A percentile compares a stretch with the other conserved stretches of the same genome.
Evolutionary conservation across 73 alveolate genomes (phyloP).

Genomic region (Tetrahymena borealis): DNA sequence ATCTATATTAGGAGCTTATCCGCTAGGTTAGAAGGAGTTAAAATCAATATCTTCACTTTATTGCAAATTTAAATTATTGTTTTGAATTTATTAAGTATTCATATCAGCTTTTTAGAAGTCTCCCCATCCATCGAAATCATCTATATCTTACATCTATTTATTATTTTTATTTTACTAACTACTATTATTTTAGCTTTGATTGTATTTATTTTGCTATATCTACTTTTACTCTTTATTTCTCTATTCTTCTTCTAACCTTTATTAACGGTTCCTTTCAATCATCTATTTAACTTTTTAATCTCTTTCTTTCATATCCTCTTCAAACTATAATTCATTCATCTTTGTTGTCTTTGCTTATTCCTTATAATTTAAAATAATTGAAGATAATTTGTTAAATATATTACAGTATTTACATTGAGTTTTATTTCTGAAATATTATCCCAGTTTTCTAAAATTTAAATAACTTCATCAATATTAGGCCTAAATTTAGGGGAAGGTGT

Average conservation of each 20-base stretch:
- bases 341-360: neutral
- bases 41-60: neutral
- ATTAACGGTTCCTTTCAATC: neutral
- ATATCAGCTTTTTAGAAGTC: neutral
- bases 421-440: conserved; percentile 16
- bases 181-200: neutral
- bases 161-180: neutral
- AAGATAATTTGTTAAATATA: neutral
- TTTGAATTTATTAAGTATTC: neutral
- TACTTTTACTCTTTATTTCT: neutral
- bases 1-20: neutral
- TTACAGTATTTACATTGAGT: conserved; percentile 2
- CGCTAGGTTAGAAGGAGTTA: neutral
- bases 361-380: neutral
- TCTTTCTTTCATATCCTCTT: neutral
- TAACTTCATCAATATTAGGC: conserved; percentile 65
- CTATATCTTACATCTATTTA: neutral
- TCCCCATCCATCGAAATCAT: neutral
- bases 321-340: neutral
- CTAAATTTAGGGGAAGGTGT: conserved; percentile 88
- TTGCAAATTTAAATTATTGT: neutral
- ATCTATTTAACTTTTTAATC: neutral
- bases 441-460: conserved; percentile 61
- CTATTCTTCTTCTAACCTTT: neutral
- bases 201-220: neutral